Evolutionary conservation across 345 rosid species (phyloP).

Genomic region (Combretum micranthum): DNA sequence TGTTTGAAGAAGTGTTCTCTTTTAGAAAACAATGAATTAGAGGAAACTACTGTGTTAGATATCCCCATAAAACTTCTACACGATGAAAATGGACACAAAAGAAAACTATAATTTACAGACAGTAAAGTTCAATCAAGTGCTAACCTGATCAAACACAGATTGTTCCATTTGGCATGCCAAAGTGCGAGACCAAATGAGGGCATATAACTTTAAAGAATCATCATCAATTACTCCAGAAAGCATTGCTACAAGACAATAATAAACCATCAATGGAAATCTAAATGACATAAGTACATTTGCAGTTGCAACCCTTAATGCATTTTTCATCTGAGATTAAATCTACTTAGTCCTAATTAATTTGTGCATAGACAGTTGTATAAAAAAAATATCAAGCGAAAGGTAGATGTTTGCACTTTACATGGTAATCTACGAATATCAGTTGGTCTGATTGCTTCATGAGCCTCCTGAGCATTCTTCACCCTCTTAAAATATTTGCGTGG

Average conservation of each 20-base stretch:
- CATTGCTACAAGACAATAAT: slow-evolving; percentile 33
- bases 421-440: slow-evolving; percentile 75
- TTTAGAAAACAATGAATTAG: too few species aligned
- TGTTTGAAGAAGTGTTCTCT: too few species aligned
- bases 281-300: slow-evolving; percentile 7
- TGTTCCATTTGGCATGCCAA: slow-evolving; percentile 97
- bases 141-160: slow-evolving; percentile 63
- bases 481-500: slow-evolving; percentile 81
- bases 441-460: slow-evolving; percentile 99
- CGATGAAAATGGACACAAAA: background rate
- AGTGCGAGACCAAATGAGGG: slow-evolving; percentile 89
- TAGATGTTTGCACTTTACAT: slow-evolving; percentile 33
- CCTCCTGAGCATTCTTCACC: slow-evolving; percentile 98
- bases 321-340: too few species aligned
- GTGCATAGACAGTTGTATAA: too few species aligned
- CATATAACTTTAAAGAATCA: slow-evolving; percentile 81
- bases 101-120: background rate
- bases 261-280: background rate
- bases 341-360: too few species aligned
- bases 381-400: too few species aligned
- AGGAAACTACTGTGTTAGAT: too few species aligned
- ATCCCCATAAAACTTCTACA: background rate
- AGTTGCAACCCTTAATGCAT: background rate
- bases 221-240: slow-evolving; percentile 68
- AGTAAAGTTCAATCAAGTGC: slow-evolving; percentile 1